Conservation (phyloP, 192 early-diverging fungal species). For the Pecoramyces ruminantium region DNA sequence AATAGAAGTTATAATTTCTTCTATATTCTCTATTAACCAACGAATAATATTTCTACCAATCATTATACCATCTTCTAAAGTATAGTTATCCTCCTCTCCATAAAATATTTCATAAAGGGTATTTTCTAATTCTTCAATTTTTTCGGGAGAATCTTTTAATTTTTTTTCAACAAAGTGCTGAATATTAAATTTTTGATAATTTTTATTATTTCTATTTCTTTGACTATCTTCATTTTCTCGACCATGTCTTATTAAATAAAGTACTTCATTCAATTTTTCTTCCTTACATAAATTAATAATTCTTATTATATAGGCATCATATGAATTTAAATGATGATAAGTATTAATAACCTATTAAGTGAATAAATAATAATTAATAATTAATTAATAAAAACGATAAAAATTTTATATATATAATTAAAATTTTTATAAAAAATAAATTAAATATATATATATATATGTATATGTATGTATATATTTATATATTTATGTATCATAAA, state of each 20-base stretch:
- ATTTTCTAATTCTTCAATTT: background rate
- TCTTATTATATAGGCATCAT: background rate
- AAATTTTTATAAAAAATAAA: too few relatives aligned
- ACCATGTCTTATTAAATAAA: background rate
- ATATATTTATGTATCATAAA: too few relatives aligned
- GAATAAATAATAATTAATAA: too few relatives aligned
- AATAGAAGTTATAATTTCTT: background rate
- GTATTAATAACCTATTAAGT: background rate
- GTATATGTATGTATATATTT: too few relatives aligned
- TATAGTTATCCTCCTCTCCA: background rate
- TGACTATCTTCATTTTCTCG: background rate
- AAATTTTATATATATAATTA: too few relatives aligned
- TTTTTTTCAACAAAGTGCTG: background rate
- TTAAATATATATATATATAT: too few relatives aligned
- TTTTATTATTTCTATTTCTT: background rate
- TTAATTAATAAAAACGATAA: too few relatives aligned
- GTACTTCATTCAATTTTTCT: background rate
- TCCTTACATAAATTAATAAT: background rate
- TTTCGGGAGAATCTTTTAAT: background rate
- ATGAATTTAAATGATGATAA: background rate
- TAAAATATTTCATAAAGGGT: background rate
- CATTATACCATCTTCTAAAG: background rate
- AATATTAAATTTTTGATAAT: background rate
- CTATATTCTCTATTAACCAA: background rate
- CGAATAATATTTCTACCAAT: background rate